Evolutionary conservation across 768 basidiomycete genomes (phyloP).

Genomic region (Boletus eberwhitei): DNA sequence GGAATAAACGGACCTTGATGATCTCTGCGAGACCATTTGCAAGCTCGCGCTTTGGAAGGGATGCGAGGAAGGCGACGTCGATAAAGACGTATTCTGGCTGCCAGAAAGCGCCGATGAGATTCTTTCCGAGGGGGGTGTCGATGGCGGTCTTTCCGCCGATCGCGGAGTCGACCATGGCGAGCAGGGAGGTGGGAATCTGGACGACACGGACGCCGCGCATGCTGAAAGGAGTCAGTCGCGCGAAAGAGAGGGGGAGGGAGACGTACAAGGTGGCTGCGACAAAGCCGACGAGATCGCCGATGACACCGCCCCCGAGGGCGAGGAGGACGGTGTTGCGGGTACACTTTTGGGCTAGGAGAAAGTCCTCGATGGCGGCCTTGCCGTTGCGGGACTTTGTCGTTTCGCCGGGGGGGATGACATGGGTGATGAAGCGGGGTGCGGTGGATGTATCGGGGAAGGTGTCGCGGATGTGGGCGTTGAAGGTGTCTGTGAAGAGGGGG

Average conservation of each 20-base stretch:
- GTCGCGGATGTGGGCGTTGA: conserved; percentile 40
- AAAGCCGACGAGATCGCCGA: conserved; percentile 95
- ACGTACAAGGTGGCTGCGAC: conserved; percentile 95
- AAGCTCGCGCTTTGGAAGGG: conserved; percentile 87
- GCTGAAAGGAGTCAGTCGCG: conserved; percentile 39
- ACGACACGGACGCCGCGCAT: conserved; percentile 97
- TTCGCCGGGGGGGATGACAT: conserved; percentile 87
- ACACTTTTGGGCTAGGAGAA: conserved; percentile 79
- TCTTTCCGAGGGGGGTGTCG: conserved; percentile 97
- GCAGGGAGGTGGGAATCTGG: conserved; percentile 93
- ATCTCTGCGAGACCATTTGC: conserved; percentile 99
- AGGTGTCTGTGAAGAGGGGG: conserved; percentile 60
- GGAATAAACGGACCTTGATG: conserved; percentile 66
- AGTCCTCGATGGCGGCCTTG: conserved; percentile 94
- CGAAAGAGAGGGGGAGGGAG: fast-evolving
- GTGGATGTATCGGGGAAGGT: conserved; percentile 19
- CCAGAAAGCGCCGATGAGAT: conserved; percentile 98
- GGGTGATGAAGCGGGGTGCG: conserved; percentile 67
- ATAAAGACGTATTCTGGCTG: conserved; percentile 98
- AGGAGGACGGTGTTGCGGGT: conserved; percentile 92
- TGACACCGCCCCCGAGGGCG: conserved; percentile 94
- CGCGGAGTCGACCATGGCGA: conserved; percentile 98
- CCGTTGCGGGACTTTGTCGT: conserved; percentile 87
- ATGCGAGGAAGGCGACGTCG: conserved; percentile 93
- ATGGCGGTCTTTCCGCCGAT: conserved; percentile 99